phyloP scores from a whole-genome alignment of 2,329 filamentous ascomycete species.

The Fusarium sp. region DNA sequence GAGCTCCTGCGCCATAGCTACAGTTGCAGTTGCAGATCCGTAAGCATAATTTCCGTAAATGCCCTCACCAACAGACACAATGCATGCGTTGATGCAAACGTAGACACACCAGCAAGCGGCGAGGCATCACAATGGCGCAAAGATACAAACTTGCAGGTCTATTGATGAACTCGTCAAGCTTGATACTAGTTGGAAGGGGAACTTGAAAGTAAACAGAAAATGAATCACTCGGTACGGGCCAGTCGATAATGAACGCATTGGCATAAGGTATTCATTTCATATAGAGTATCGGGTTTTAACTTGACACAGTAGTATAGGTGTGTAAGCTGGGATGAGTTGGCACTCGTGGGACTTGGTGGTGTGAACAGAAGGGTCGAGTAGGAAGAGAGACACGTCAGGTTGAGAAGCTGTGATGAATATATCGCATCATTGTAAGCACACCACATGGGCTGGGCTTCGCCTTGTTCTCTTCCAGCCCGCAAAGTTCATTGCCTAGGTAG shows the following conservation, averaged over 20 bases:
- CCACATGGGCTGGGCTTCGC: background rate
- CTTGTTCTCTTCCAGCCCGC: background rate
- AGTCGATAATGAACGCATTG: background rate
- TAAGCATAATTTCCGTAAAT: conserved; percentile 10
- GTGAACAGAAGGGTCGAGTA: no score
- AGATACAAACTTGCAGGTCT: background rate
- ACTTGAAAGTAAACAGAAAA: background rate
- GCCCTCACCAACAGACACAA: conserved; percentile 13
- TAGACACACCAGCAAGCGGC: background rate
- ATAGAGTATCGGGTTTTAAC: no score
- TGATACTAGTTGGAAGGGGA: background rate
- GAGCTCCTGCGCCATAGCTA: background rate
- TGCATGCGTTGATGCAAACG: background rate
- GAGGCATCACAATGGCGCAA: background rate
- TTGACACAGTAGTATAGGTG: no score
- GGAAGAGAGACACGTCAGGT: no score
- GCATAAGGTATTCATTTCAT: no score
- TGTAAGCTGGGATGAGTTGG: no score
- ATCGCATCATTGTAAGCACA: no score
- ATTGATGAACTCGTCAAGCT: background rate
- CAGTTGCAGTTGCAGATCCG: conserved; percentile 14
- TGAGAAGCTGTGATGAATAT: no score
- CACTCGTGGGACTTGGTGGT: no score
- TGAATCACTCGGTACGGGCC: background rate
- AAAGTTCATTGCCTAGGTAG: background rate